Percentiles rank a stretch among this genome's conserved stretches.
Evolutionary conservation across 2,329 filamentous ascomycete species (phyloP).

Genomic region (Teratosphaeria viscida): DNA sequence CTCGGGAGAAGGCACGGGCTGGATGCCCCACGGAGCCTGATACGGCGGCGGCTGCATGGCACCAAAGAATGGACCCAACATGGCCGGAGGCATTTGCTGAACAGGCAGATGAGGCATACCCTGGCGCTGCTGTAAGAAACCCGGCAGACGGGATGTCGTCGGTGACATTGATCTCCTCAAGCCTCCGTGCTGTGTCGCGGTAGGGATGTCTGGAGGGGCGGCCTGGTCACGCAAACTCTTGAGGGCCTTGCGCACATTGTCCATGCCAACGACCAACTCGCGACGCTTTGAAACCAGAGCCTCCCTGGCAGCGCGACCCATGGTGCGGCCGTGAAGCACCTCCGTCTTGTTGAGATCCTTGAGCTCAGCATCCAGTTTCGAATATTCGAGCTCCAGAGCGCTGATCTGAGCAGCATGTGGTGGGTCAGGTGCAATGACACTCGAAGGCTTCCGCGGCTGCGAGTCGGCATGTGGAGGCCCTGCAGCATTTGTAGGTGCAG

Average conservation of each 20-base stretch:
- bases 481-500: not conserved
- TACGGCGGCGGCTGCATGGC: conserved; percentile 5
- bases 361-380: conserved; percentile 25
- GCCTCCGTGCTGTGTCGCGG: conserved; percentile 13
- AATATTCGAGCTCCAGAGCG: conserved; percentile 27
- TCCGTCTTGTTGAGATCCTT: conserved; percentile 29
- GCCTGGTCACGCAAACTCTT: conserved; percentile 22
- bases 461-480: not conserved
- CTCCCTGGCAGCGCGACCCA: conserved; percentile 22
- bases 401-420: conserved; percentile 21
- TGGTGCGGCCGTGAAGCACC: conserved; percentile 24
- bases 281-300: conserved; percentile 24
- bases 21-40: conserved; percentile 7
- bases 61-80: conserved; percentile 6
- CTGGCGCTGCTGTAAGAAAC: conserved; percentile 13
- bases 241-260: conserved; percentile 26
- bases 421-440: conserved; percentile 11
- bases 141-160: conserved; percentile 12
- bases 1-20: conserved; percentile 11
- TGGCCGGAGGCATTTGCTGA: not conserved
- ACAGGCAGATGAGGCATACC: conserved; percentile 1
- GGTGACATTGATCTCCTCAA: conserved; percentile 15
- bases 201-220: conserved; percentile 12
- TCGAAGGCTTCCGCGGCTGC: not conserved
- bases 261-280: conserved; percentile 23